Evolutionary conservation across 164 flowering plant species (phyloP), one percentile per base, ranked within the genome.

Genomic region (Tinospora cordifolia): DNA sequence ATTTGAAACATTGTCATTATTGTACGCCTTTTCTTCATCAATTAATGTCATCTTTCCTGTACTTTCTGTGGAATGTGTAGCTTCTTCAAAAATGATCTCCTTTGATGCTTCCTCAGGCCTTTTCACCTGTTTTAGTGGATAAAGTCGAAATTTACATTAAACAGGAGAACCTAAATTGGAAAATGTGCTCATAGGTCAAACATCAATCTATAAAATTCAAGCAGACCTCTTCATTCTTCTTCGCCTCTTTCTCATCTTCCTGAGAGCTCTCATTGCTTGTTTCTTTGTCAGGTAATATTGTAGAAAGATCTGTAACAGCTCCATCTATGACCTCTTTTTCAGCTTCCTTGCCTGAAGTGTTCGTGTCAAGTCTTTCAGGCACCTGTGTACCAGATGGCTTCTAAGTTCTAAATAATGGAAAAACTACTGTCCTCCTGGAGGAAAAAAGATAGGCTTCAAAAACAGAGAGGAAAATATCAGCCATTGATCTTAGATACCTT

Each of bases 151-250:
- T 24, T 4, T 60, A 60, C 15, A 24, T 24, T 60, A 30, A 60
- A 60, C 19, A 24, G 4, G 30, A 60, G 63, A 60, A 24, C 25
- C 34, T 24, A 68, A 38, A 3, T 10, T 9, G 39, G 30, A 60
- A 65, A 65, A 49, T 46, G 60, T n/a, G 26, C 39, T 59, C 58
- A 17, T 8, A 62, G 40, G 6, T 54, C 36, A 68, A 38, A 15
- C 44, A 70, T 63, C 58, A 54, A 44, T 6, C n/a, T 60, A 26
- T 40, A 0, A 66, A 41, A 64, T 39, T n/a, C 21, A 60, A 47
- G 60, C 75, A 70, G 24, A 75, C 78, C 76, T 76, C 62, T 65
- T 69, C 36, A 24, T 60, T 27, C n/a, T 65, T 47, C 8, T n/a
- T 51, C 30, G 26, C 51, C 41, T 21, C 51, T 36, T 26, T 68